phyloP scores from a whole-genome alignment of 192 early-diverging fungal species.

The Coemansia sp. region DNA sequence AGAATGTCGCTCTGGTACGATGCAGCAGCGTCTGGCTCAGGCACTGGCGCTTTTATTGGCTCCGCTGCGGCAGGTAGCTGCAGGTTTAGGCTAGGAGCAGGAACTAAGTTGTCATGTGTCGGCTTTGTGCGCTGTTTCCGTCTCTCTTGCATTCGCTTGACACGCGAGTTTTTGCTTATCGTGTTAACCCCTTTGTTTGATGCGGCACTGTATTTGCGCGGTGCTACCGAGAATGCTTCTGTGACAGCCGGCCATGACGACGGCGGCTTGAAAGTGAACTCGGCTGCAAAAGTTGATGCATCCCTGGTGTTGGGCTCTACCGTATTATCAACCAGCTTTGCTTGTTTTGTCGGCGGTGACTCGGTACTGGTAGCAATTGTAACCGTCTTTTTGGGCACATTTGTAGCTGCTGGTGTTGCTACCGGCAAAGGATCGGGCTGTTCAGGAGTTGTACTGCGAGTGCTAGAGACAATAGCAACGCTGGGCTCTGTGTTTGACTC shows the following conservation, averaged over 20 bases:
- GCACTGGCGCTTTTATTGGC: not conserved
- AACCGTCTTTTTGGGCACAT: not conserved
- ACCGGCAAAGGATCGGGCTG: not conserved
- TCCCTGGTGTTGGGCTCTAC: not conserved
- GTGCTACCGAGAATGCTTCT: not conserved
- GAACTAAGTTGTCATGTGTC: not conserved
- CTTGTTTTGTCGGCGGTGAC: not conserved
- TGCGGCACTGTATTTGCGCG: not conserved
- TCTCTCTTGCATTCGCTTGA: not conserved
- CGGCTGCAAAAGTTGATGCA: not conserved
- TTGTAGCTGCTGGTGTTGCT: not conserved
- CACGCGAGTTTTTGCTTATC: not conserved
- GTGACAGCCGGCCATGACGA: not conserved
- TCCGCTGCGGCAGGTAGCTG: not conserved
- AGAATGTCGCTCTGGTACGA: constrained; percentile 6
- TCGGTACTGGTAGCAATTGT: not conserved
- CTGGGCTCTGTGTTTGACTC: not conserved
- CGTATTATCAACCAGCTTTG: not conserved
- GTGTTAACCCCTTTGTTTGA: not conserved
- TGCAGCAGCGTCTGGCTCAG: not conserved
- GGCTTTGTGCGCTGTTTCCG: not conserved
- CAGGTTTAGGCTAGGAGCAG: not conserved
- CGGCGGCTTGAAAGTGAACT: not conserved
- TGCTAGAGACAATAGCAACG: not conserved
- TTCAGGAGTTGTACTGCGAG: not conserved